Percentiles rank a stretch among this genome's conserved stretches.
These are phyloP conservation scores for Dictyostelium purpureum DNA, from an alignment of 78 protist species.

Conservation along the genomic window DNA sequence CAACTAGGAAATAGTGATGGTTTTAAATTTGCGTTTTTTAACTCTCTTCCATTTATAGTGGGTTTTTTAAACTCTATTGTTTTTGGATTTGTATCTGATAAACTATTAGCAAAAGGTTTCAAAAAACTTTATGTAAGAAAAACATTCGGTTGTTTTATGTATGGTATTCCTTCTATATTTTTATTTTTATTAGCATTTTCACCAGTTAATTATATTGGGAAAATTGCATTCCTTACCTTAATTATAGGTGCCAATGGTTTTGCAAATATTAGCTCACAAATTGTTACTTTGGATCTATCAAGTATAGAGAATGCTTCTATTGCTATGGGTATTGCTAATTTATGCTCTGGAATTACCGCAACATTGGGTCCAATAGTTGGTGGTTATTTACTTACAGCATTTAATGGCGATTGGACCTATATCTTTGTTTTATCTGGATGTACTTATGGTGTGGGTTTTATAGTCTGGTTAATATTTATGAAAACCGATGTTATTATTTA, in stretches of 20 bases:
- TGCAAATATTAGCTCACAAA: neutral
- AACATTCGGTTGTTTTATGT: conserved; percentile 15
- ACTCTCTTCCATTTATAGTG: conserved; percentile 28
- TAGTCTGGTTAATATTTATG: conserved; percentile 33
- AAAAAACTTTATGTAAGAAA: conserved; percentile 27
- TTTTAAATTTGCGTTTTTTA: conserved; percentile 9
- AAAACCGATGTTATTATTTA: conserved; percentile 34
- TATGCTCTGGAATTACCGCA: conserved; percentile 45
- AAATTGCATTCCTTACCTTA: conserved; percentile 7
- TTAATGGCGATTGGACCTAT: conserved; percentile 1
- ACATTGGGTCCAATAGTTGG: neutral
- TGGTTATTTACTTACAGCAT: conserved; percentile 10
- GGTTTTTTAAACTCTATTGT: neutral
- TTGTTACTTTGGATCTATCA: conserved; percentile 32
- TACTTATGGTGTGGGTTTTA: neutral
- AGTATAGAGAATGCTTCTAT: conserved; percentile 15
- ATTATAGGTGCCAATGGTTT: conserved; percentile 34
- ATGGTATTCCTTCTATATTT: conserved; percentile 17
- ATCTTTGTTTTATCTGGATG: conserved; percentile 25
- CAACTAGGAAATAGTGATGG: neutral
- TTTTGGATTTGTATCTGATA: conserved; percentile 19
- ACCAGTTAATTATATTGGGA: neutral
- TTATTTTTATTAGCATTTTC: neutral
- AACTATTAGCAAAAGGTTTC: neutral
- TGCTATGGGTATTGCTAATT: conserved; percentile 53